These are phyloP conservation scores for Globisporangium okanoganense DNA, from an alignment of 352 stramenopile species.

Conservation along the genomic window DNA sequence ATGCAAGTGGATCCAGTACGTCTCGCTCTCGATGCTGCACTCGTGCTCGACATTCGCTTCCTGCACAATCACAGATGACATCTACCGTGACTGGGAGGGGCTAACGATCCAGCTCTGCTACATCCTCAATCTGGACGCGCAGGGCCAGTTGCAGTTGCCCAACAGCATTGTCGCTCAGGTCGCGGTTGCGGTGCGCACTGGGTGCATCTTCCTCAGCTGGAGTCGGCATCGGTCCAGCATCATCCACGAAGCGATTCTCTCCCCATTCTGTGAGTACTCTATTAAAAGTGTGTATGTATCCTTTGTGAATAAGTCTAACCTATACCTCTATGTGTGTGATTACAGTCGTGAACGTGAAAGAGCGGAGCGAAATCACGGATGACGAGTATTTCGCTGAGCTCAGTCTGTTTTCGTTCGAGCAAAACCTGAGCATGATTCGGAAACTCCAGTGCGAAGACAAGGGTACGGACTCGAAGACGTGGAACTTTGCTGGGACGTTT, in stretches of 20 bases:
- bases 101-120: constrained; percentile 82
- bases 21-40: constrained; percentile 76
- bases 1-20: constrained; percentile 80
- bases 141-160: constrained; percentile 51
- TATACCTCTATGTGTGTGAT: neutral
- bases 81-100: constrained; percentile 81
- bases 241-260: constrained; percentile 56
- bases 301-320: neutral
- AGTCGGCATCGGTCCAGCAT: constrained; percentile 56
- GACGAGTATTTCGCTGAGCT: constrained; percentile 32
- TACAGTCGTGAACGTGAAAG: constrained; percentile 21
- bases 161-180: constrained; percentile 52
- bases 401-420: constrained; percentile 59
- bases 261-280: constrained; percentile 48
- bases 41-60: constrained; percentile 77
- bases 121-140: constrained; percentile 59
- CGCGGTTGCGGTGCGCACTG: constrained; percentile 63
- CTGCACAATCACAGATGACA: constrained; percentile 65
- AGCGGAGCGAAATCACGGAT: constrained; percentile 16
- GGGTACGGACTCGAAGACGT: constrained; percentile 15
- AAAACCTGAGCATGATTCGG: constrained; percentile 52
- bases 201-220: constrained; percentile 74
- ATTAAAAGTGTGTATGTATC: neutral
- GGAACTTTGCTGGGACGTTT: constrained; percentile 40
- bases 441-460: constrained; percentile 25